Evolutionary conservation across 1,284 basidiomycete species (phyloP).

Genomic region (Psilocybe mexicana): DNA sequence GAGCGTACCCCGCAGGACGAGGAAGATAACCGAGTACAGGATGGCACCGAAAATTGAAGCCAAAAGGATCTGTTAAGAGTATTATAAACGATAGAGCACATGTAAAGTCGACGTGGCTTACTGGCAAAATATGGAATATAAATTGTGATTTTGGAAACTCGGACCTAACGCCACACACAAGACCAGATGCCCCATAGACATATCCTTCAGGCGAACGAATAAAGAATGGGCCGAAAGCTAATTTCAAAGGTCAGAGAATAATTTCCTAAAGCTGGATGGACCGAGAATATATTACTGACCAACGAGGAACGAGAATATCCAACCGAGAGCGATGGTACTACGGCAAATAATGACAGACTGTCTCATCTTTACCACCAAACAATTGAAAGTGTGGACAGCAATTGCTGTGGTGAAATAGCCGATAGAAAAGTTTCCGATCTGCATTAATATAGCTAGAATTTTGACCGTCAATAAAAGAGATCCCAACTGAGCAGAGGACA

Average conservation of each 20-base stretch:
- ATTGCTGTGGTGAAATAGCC: constrained; percentile 68
- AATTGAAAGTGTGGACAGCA: constrained; percentile 67
- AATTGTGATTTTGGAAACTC: constrained; percentile 45
- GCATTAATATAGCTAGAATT: constrained; percentile 51
- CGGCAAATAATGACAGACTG: constrained; percentile 50
- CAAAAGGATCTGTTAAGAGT: constrained; percentile 51
- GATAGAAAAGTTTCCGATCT: constrained; percentile 59
- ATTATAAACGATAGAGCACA: neutral
- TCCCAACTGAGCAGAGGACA: constrained; percentile 26
- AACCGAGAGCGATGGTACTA: constrained; percentile 50
- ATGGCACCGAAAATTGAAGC: constrained; percentile 52
- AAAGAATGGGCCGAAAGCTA: constrained; percentile 45
- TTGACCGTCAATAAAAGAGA: neutral
- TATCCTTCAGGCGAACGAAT: constrained; percentile 25
- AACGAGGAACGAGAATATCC: constrained; percentile 46
- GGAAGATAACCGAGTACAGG: constrained; percentile 59
- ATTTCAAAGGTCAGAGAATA: neutral
- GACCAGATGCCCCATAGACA: constrained; percentile 52
- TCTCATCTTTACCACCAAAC: constrained; percentile 56
- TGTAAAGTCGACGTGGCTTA: constrained; percentile 31
- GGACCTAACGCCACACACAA: constrained; percentile 52
- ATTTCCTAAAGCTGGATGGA: neutral
- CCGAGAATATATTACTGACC: constrained; percentile 37
- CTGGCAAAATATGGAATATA: constrained; percentile 60
- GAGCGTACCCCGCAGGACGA: constrained; percentile 56